Percentiles rank a stretch among this genome's conserved stretches.
These are phyloP conservation scores for Phylloporus arenicola DNA, from an alignment of 768 basidiomycete genomes.

Conservation along the genomic window DNA sequence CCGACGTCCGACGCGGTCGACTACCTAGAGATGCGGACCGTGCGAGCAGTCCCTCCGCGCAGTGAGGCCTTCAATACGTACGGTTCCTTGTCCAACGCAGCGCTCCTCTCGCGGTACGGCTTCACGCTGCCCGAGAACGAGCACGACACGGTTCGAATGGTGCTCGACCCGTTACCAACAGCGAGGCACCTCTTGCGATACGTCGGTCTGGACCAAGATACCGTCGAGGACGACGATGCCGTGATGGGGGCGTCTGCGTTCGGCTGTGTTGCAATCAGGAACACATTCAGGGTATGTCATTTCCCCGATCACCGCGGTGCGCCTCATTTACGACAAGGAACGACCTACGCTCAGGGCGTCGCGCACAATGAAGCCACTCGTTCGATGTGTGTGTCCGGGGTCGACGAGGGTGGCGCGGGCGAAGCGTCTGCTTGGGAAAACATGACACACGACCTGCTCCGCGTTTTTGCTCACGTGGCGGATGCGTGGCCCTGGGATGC, in stretches of 20 bases:
- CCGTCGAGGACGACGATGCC: conserved; percentile 13
- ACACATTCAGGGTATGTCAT: conserved; percentile 22
- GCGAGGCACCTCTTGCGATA: conserved; percentile 8
- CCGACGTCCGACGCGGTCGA: conserved; percentile 24
- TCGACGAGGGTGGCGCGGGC: not conserved
- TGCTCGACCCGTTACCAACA: conserved; percentile 19
- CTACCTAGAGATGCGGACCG: conserved; percentile 65
- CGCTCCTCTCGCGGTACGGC: conserved; percentile 65
- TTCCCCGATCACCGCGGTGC: conserved; percentile 23
- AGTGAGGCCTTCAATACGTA: conserved; percentile 76
- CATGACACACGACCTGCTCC: conserved; percentile 8
- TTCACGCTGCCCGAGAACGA: conserved; percentile 73
- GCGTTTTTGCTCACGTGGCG: conserved; percentile 18
- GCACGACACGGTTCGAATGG: conserved; percentile 46
- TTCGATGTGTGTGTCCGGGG: conserved; percentile 2
- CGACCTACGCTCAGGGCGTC: conserved; percentile 17
- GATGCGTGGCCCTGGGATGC: conserved; percentile 19
- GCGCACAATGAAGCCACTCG: conserved; percentile 5
- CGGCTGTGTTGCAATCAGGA: conserved; percentile 17
- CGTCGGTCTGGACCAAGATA: conserved; percentile 7
- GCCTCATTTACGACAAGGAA: conserved; percentile 21
- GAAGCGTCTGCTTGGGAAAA: conserved; percentile 12
- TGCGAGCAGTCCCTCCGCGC: conserved; percentile 42
- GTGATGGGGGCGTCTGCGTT: conserved; percentile 8
- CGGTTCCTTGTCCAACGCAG: conserved; percentile 59